Evolutionary conservation across 805 yeast species (phyloP).

Genomic region (Kregervanrija fluxuum): DNA sequence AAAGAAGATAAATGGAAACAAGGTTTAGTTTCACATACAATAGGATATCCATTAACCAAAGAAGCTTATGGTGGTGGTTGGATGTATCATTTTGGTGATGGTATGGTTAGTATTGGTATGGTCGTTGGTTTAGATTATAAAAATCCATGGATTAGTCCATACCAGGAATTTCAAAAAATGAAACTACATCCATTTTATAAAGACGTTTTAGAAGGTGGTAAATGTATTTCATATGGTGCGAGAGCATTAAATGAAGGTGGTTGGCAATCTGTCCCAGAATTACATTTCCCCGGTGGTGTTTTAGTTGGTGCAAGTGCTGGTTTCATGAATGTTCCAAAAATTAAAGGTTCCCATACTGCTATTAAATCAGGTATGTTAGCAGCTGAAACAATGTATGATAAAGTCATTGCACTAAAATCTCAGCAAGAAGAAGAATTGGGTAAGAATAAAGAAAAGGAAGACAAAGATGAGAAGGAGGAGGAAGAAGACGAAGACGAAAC

Average conservation of each 20-base stretch:
- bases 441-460: conserved; percentile 28
- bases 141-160: conserved; percentile 94
- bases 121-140: conserved; percentile 91
- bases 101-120: conserved; percentile 84
- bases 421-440: conserved; percentile 33
- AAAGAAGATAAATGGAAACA: conserved; percentile 68
- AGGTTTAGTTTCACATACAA: conserved; percentile 78
- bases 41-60: conserved; percentile 78
- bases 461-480: conserved; percentile 33
- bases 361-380: conserved; percentile 94
- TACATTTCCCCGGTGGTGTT: conserved; percentile 94
- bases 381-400: conserved; percentile 67
- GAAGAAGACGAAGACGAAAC: conserved; percentile 34
- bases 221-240: conserved; percentile 90
- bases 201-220: conserved; percentile 74
- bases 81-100: conserved; percentile 94
- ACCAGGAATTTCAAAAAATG: conserved; percentile 91
- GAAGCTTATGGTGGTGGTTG: conserved; percentile 94
- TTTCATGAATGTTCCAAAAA: conserved; percentile 93
- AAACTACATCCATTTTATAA: conserved; percentile 84
- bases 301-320: conserved; percentile 96
- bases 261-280: conserved; percentile 81
- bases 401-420: conserved; percentile 39
- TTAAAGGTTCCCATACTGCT: conserved; percentile 97
- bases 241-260: conserved; percentile 98